Evolutionary conservation across 1,139 yeast genomes (phyloP).

Genomic region (Debaryomyces psychrophilus): DNA sequence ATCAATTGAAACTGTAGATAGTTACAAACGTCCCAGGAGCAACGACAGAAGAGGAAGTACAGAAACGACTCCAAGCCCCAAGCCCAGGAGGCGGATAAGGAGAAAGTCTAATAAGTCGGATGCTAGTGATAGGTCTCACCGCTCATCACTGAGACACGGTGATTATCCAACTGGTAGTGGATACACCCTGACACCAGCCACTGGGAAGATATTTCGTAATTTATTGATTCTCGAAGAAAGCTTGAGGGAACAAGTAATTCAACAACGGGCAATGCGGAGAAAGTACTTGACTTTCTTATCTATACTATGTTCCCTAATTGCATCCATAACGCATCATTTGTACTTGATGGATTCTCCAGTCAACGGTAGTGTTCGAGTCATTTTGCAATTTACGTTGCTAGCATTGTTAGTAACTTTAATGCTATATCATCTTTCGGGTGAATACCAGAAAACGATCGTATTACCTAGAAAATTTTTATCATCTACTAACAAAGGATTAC

Average conservation of each 20-base stretch:
- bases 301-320: slow-evolving; percentile 46
- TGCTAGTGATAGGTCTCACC: slow-evolving; percentile 28
- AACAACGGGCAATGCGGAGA: slow-evolving; percentile 67
- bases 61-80: slow-evolving; percentile 24
- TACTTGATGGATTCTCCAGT: slow-evolving; percentile 31
- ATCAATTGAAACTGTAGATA: slow-evolving; percentile 3
- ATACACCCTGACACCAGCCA: slow-evolving; percentile 53
- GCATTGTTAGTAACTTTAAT: slow-evolving; percentile 72
- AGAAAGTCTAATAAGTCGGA: slow-evolving; percentile 37
- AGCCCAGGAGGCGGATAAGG: slow-evolving; percentile 30
- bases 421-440: slow-evolving; percentile 85
- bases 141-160: slow-evolving; percentile 17
- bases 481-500: slow-evolving; percentile 82
- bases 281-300: slow-evolving; percentile 76
- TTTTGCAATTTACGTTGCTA: slow-evolving; percentile 63
- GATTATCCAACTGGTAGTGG: slow-evolving; percentile 36
- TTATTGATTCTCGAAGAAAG: slow-evolving; percentile 83
- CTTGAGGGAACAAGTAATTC: slow-evolving; percentile 75
- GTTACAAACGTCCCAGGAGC: slow-evolving; percentile 9
- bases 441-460: slow-evolving; percentile 82
- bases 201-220: slow-evolving; percentile 78
- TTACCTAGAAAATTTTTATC: slow-evolving; percentile 77
- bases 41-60: slow-evolving; percentile 16
- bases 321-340: slow-evolving; percentile 46
- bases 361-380: slow-evolving; percentile 43